phyloP scores from a whole-genome alignment of 768 basidiomycete genomes.

The Fistulinella prunicolor region DNA sequence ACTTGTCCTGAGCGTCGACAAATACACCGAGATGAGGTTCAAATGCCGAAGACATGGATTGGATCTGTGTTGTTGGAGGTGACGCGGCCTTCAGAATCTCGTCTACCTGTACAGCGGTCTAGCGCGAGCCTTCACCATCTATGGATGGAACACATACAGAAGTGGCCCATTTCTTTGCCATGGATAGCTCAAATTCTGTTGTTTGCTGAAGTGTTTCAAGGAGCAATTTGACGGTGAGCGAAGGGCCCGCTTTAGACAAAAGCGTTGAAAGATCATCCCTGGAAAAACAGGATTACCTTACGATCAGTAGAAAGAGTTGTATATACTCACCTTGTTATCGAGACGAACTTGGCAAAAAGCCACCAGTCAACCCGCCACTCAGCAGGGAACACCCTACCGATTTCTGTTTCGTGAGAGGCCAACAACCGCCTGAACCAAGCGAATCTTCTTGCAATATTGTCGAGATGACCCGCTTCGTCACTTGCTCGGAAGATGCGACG shows the following conservation, averaged over 20 bases:
- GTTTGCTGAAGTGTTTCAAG: constrained; percentile 86
- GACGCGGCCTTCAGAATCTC: constrained; percentile 60
- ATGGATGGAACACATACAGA: constrained; percentile 45
- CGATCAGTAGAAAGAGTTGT: not conserved
- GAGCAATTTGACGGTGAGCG: constrained; percentile 71
- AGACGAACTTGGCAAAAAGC: constrained; percentile 81
- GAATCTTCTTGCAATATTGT: constrained; percentile 89
- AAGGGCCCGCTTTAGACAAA: constrained; percentile 72
- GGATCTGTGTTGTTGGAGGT: constrained; percentile 47
- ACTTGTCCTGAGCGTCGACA: constrained; percentile 95
- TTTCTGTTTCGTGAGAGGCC: constrained; percentile 83
- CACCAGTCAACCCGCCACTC: constrained; percentile 86
- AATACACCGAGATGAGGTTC: constrained; percentile 92
- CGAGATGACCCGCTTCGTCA: constrained; percentile 94
- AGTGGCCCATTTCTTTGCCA: constrained; percentile 79
- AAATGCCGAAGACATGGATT: constrained; percentile 83
- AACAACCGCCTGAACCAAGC: constrained; percentile 92
- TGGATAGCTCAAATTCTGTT: constrained; percentile 80
- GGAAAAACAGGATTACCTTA: not conserved
- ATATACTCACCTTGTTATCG: constrained; percentile 73
- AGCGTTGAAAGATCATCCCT: constrained; percentile 85
- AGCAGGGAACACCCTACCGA: constrained; percentile 76
- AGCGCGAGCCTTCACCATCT: not conserved
- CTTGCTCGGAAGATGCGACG: constrained; percentile 90
- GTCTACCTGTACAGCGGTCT: constrained; percentile 44